These are phyloP conservation scores for Trichoderma sp. DNA, from an alignment of 2,329 filamentous ascomycete species.

Conservation along the genomic window DNA sequence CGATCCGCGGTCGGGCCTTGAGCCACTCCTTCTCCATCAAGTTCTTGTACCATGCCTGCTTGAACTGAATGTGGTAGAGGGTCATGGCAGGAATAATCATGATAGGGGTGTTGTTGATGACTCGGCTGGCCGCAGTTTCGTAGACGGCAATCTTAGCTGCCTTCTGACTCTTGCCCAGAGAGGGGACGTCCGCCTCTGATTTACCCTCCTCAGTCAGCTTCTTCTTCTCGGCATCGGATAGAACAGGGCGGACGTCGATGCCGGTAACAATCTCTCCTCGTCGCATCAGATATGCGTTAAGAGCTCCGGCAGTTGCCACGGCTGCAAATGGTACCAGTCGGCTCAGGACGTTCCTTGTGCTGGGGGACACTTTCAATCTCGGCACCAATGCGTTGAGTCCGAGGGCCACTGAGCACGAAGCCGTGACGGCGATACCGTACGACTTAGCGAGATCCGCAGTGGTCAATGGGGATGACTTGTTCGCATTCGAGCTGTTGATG, in stretches of 20 bases:
- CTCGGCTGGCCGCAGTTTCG: constrained; percentile 88
- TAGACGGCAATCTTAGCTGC: constrained; percentile 87
- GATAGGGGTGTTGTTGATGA: constrained; percentile 92
- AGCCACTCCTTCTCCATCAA: constrained; percentile 72
- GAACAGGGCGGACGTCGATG: constrained; percentile 87
- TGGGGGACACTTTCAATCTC: constrained; percentile 75
- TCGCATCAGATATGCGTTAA: constrained; percentile 98
- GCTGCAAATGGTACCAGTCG: constrained; percentile 96
- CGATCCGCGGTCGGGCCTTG: constrained; percentile 69
- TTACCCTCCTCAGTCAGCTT: constrained; percentile 58
- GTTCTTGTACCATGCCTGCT: constrained; percentile 42
- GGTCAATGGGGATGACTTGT: constrained; percentile 91
- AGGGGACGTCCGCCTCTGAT: constrained; percentile 65
- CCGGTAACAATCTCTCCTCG: constrained; percentile 91
- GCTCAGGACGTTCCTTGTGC: constrained; percentile 72
- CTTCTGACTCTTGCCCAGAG: constrained; percentile 82
- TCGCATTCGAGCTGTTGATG: constrained; percentile 96
- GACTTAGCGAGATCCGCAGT: constrained; percentile 81
- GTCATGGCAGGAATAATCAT: constrained; percentile 94
- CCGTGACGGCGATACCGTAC: constrained; percentile 87
- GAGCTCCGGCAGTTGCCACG: constrained; percentile 83
- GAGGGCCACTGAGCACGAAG: constrained; percentile 90
- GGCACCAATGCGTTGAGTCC: constrained; percentile 90
- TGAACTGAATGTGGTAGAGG: constrained; percentile 74
- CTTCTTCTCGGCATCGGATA: constrained; percentile 68